A percentile compares a stretch with the other conserved stretches of the same genome.
Conservation (phyloP, 345 rosid genomes). For the Clausena lansium region DNA sequence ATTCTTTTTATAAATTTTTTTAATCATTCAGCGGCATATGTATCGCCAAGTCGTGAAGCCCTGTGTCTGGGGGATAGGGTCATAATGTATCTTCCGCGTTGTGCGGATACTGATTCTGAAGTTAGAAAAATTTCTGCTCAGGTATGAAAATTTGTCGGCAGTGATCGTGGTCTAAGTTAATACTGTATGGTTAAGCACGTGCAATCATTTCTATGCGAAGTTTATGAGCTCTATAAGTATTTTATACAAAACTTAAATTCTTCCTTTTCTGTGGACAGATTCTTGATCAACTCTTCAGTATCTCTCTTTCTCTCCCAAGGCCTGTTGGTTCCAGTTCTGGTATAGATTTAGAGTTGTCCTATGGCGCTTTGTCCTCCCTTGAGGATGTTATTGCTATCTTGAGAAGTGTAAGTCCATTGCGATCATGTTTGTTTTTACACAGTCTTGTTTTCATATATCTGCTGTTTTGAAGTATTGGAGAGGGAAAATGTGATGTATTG, state of each 20-base stretch:
- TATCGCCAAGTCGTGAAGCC: slow-evolving; percentile 90
- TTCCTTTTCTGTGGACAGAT: slow-evolving; percentile 44
- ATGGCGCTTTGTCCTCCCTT: slow-evolving; percentile 80
- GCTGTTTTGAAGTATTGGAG: slow-evolving; percentile 8
- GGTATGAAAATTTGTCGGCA: slow-evolving; percentile 39
- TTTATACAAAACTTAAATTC: slow-evolving; percentile 9
- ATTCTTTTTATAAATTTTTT: slow-evolving; percentile 21
- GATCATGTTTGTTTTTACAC: slow-evolving; percentile 6
- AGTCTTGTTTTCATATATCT: background rate
- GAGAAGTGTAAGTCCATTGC: slow-evolving; percentile 61
- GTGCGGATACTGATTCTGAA: slow-evolving; percentile 91
- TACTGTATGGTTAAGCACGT: background rate
- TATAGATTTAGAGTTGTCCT: slow-evolving; percentile 66
- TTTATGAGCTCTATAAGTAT: background rate
- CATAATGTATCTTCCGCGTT: slow-evolving; percentile 89
- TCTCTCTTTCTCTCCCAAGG: slow-evolving; percentile 87
- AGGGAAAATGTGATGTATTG: background rate
- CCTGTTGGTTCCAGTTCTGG: slow-evolving; percentile 47
- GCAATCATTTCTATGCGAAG: slow-evolving; percentile 13
- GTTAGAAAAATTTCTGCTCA: slow-evolving; percentile 91
- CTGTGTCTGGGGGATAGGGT: slow-evolving; percentile 92
- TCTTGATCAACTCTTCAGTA: slow-evolving; percentile 92
- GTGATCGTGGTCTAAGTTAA: slow-evolving; percentile 6
- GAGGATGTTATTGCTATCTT: slow-evolving; percentile 96
- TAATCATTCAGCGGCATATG: slow-evolving; percentile 67